Conservation (phyloP, 148 eudicot species). For the Selenicereus undatus region DNA sequence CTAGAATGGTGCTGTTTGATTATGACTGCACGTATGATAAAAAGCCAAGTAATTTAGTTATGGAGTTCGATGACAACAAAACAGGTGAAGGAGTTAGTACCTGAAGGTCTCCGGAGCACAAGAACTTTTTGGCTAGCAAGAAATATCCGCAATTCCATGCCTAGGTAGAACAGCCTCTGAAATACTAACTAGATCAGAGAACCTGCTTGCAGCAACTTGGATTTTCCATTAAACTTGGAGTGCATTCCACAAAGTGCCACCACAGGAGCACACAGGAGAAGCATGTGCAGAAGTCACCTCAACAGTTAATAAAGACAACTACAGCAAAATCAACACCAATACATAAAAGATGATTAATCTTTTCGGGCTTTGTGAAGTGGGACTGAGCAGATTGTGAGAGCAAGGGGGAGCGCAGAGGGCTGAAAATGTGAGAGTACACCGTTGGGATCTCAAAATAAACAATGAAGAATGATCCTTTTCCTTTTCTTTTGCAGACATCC, state of each 20-base stretch:
- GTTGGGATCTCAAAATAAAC: neutral
- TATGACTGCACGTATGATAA: neutral
- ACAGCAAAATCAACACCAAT: constrained; percentile 1
- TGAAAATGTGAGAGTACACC: neutral
- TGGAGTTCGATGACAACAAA: neutral
- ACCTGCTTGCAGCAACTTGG: neutral
- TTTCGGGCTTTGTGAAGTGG: neutral
- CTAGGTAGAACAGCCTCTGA: neutral
- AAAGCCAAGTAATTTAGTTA: neutral
- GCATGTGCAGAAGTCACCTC: neutral
- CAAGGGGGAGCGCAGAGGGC: neutral
- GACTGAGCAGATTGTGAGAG: neutral
- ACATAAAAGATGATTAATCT: neutral
- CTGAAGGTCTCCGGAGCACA: neutral
- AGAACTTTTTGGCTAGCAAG: neutral
- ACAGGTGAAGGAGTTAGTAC: constrained; percentile 2
- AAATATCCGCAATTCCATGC: neutral
- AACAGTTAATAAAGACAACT: neutral
- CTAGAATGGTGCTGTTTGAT: neutral
- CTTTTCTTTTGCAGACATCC: constrained; percentile 26
- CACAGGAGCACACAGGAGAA: constrained; percentile 1
- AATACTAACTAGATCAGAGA: neutral
- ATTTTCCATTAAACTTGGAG: neutral
- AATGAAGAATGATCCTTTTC: constrained; percentile 13
- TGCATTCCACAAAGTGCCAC: neutral